A percentile compares a stretch with the other conserved stretches of the same genome.
Evolutionary conservation across 805 yeast genomes (phyloP).

Genomic region (Sugiyamaella lignohabitans): DNA sequence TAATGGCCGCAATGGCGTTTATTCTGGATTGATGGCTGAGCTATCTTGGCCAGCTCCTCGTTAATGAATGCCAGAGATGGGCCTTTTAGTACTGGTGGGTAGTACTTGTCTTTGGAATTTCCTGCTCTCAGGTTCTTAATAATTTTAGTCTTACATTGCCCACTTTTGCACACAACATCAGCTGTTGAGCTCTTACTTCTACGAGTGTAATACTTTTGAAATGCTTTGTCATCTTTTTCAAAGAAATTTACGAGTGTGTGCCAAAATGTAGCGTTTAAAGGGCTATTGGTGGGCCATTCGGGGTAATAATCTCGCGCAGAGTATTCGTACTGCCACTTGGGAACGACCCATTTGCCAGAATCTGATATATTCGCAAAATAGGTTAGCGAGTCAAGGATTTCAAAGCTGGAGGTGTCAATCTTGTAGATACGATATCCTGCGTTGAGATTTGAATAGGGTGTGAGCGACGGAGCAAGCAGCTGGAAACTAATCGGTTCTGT

Average conservation of each 20-base stretch:
- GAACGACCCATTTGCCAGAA: slow-evolving; percentile 32
- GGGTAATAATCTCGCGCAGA: slow-evolving; percentile 44
- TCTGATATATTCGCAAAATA: slow-evolving; percentile 53
- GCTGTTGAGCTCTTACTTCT: slow-evolving; percentile 4
- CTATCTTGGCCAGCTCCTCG: too few relatives aligned
- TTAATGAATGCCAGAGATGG: too few relatives aligned
- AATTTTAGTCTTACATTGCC: slow-evolving; percentile 1
- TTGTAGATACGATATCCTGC: slow-evolving; percentile 71
- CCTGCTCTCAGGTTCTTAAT: slow-evolving; percentile 2
- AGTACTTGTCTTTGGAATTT: slow-evolving; percentile 1
- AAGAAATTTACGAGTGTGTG: slow-evolving; percentile 45
- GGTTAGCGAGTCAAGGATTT: slow-evolving; percentile 50
- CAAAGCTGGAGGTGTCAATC: slow-evolving; percentile 55
- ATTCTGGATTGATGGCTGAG: too few relatives aligned
- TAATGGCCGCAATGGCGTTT: too few relatives aligned
- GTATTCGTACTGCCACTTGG: slow-evolving; percentile 54
- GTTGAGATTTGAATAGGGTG: slow-evolving; percentile 53
- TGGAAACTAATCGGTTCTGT: slow-evolving; percentile 49
- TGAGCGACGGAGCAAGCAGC: slow-evolving; percentile 60
- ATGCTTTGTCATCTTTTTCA: slow-evolving; percentile 36
- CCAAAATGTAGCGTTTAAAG: slow-evolving; percentile 63
- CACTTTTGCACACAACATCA: neutral
- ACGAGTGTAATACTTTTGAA: slow-evolving; percentile 39
- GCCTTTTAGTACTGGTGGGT: neutral
- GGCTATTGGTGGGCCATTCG: slow-evolving; percentile 51